A percentile compares a stretch with the other conserved stretches of the same genome.
phyloP scores from a whole-genome alignment of 2,329 filamentous ascomycete genomes.

The Arthrobotrys musiformis region DNA sequence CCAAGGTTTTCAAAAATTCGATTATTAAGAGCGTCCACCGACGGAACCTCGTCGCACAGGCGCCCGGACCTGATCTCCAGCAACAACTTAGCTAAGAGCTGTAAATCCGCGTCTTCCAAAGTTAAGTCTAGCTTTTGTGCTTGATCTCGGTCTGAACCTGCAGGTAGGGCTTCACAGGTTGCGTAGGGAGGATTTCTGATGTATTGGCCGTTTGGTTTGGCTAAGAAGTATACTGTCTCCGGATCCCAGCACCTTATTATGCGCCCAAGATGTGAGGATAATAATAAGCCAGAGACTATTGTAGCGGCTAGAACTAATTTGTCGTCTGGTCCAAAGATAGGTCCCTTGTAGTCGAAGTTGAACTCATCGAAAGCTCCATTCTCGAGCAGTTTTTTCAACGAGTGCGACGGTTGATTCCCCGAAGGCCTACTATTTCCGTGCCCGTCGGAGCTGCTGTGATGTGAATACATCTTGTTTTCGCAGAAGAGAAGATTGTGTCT shows the following conservation, averaged over 20 bases:
- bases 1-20: neutral
- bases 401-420: neutral
- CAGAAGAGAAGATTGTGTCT: neutral
- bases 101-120: neutral
- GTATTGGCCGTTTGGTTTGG: neutral
- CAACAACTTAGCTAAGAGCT: slow-evolving; percentile 7
- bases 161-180: too few species aligned
- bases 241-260: slow-evolving; percentile 10
- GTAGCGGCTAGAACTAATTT: neutral
- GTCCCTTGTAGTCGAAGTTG: neutral
- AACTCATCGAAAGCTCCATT: neutral
- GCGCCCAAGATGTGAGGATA: neutral
- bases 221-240: slow-evolving; percentile 7
- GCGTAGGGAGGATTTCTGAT: neutral
- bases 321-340: neutral
- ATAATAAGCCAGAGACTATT: neutral
- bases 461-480: neutral
- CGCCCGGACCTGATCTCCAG: neutral
- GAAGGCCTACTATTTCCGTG: neutral
- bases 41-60: neutral
- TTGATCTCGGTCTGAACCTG: neutral
- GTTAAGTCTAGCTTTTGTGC: neutral
- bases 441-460: neutral
- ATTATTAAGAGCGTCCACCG: neutral
- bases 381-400: slow-evolving; percentile 1